These are phyloP conservation scores for Coniochaeta sp. DNA, from an alignment of 2,329 filamentous ascomycete species.

Conservation along the genomic window DNA sequence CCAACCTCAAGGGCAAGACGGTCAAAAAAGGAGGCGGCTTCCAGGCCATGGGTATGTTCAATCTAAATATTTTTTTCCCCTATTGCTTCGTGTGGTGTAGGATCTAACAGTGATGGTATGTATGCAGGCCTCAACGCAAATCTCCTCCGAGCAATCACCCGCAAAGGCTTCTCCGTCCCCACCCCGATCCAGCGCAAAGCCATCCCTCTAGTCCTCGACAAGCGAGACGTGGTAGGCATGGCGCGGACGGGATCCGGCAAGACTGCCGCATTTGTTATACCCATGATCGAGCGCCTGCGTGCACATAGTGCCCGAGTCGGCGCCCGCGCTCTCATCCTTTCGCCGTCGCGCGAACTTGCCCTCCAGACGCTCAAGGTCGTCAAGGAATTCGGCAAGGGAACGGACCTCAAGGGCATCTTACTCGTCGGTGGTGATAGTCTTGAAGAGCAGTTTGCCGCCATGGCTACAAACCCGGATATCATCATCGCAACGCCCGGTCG, in stretches of 20 bases:
- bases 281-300: constrained; percentile 93
- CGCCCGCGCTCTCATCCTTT: constrained; percentile 78
- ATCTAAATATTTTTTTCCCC: background rate
- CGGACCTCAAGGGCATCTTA: constrained; percentile 82
- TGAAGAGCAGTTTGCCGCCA: constrained; percentile 88
- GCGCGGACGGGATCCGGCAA: constrained; percentile 97
- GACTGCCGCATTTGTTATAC: constrained; percentile 95
- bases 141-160: constrained; percentile 80
- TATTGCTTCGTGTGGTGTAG: background rate
- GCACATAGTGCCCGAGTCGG: constrained; percentile 82
- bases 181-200: constrained; percentile 97
- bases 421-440: constrained; percentile 92
- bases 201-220: constrained; percentile 82
- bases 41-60: constrained; percentile 71
- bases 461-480: constrained; percentile 93
- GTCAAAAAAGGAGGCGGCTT: constrained; percentile 96
- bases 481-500: constrained; percentile 95
- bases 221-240: constrained; percentile 98
- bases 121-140: constrained; percentile 63
- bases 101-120: constrained; percentile 7
- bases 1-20: constrained; percentile 74
- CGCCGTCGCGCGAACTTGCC: constrained; percentile 87
- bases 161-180: constrained; percentile 92
- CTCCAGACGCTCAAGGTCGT: constrained; percentile 94
- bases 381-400: constrained; percentile 85